phyloP scores from a whole-genome alignment of 495 filamentous ascomycete species.

The Penicillium egyptiacum region DNA sequence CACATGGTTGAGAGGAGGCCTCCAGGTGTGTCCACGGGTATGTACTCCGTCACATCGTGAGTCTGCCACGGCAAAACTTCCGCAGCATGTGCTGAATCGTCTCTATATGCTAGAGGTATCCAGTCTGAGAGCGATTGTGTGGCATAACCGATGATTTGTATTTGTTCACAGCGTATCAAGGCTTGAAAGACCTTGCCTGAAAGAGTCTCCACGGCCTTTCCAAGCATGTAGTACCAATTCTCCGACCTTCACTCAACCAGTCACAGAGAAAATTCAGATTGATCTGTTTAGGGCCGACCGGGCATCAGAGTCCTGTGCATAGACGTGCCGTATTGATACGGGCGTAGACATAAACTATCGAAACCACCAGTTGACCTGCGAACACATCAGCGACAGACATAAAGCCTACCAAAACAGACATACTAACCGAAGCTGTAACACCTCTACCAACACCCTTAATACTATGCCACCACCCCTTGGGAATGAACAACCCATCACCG shows the following conservation, averaged over 20 bases:
- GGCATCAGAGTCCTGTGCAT: neutral
- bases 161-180: neutral
- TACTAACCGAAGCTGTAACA: constrained; percentile 65
- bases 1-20: neutral
- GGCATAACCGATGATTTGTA: neutral
- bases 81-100: neutral
- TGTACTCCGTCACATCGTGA: neutral
- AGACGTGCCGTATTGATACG: neutral
- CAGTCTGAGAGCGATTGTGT: neutral
- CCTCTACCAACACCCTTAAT: constrained; percentile 69
- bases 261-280: neutral
- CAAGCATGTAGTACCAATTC: neutral
- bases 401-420: constrained; percentile 1
- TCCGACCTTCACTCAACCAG: neutral
- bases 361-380: constrained; percentile 92
- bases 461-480: constrained; percentile 95
- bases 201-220: neutral
- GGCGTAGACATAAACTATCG: constrained; percentile 40
- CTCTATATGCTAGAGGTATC: neutral
- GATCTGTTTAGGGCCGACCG: neutral
- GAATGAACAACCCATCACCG: constrained; percentile 83
- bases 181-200: neutral
- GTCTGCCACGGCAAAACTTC: neutral
- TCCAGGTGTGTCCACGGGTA: neutral
- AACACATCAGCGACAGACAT: constrained; percentile 31